Conservation (phyloP, 1,139 yeast genomes). For the Candida sp. region DNA sequence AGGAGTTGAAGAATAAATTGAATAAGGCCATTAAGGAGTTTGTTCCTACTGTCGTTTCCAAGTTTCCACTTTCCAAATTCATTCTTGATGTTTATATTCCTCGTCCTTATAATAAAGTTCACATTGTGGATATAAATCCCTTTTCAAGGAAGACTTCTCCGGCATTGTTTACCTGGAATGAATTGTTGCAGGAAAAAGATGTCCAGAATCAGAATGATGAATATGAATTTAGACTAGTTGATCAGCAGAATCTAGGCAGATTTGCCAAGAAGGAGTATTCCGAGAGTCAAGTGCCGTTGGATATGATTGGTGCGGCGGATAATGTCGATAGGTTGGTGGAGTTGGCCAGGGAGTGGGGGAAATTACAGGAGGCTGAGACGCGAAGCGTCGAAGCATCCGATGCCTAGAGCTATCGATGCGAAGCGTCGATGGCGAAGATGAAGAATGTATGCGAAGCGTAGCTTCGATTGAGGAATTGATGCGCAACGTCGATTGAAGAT, state of each 20-base stretch:
- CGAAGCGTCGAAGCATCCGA: too few species aligned
- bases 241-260: conserved; percentile 63
- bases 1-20: conserved; percentile 42
- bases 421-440: too few species aligned
- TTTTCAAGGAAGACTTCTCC: conserved; percentile 77
- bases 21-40: conserved; percentile 51
- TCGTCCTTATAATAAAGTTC: conserved; percentile 61
- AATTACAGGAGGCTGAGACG: conserved; percentile 9
- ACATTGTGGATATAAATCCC: conserved; percentile 82
- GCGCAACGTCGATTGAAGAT: too few species aligned
- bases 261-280: conserved; percentile 81
- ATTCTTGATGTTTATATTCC: conserved; percentile 84
- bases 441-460: too few species aligned
- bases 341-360: conserved; percentile 56
- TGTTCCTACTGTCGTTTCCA: conserved; percentile 44
- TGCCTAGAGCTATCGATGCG: too few species aligned
- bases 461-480: too few species aligned
- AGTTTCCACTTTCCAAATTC: conserved; percentile 45
- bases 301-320: conserved; percentile 78
- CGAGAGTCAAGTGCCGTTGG: conserved; percentile 89
- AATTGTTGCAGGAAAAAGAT: conserved; percentile 40
- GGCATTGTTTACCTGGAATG: conserved; percentile 81
- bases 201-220: conserved; percentile 15
- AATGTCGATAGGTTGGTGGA: conserved; percentile 65
- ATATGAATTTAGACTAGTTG: conserved; percentile 57